A percentile compares a stretch with the other conserved stretches of the same genome.
phyloP scores from a whole-genome alignment of 2,329 filamentous ascomycete genomes.

The Thermothelomyces thermophilus region DNA sequence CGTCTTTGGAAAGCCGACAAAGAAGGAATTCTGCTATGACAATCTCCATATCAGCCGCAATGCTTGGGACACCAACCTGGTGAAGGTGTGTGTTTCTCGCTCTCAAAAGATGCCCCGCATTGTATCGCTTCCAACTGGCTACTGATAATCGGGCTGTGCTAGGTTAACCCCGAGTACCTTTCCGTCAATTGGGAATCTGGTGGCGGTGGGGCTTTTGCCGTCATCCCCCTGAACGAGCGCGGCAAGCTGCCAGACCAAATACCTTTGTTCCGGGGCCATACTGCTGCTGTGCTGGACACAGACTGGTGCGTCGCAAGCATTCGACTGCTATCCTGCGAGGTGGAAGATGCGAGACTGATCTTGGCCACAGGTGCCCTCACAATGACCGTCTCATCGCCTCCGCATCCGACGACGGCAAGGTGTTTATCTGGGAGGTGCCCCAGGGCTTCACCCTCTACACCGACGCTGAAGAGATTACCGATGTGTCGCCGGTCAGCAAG shows the following conservation, averaged over 20 bases:
- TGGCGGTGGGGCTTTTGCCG: conserved; percentile 92
- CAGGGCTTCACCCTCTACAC: conserved; percentile 77
- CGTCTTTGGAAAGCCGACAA: conserved; percentile 91
- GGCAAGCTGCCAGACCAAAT: conserved; percentile 89
- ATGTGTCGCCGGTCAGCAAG: conserved; percentile 75
- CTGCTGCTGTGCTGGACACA: conserved; percentile 89
- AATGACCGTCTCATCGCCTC: conserved; percentile 90
- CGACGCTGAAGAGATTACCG: conserved; percentile 75
- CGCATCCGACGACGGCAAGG: conserved; percentile 92
- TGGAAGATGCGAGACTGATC: conserved; percentile 8
- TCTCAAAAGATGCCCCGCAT: not conserved
- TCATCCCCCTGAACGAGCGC: conserved; percentile 83
- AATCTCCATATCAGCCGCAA: conserved; percentile 96
- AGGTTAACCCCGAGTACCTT: conserved; percentile 90
- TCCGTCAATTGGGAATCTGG: conserved; percentile 98
- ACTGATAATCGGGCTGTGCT: conserved; percentile 17
- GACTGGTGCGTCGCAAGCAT: conserved; percentile 65
- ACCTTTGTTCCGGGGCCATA: conserved; percentile 93
- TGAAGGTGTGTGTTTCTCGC: conserved; percentile 60
- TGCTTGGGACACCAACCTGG: conserved; percentile 97
- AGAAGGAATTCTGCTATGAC: conserved; percentile 98
- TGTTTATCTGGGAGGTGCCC: conserved; percentile 94
- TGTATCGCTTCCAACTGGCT: conserved; percentile 1
- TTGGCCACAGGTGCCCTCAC: conserved; percentile 71
- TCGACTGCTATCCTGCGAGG: conserved; percentile 6